phyloP scores from a whole-genome alignment of 2,329 filamentous ascomycete species.

The Scorias spongiosa region DNA sequence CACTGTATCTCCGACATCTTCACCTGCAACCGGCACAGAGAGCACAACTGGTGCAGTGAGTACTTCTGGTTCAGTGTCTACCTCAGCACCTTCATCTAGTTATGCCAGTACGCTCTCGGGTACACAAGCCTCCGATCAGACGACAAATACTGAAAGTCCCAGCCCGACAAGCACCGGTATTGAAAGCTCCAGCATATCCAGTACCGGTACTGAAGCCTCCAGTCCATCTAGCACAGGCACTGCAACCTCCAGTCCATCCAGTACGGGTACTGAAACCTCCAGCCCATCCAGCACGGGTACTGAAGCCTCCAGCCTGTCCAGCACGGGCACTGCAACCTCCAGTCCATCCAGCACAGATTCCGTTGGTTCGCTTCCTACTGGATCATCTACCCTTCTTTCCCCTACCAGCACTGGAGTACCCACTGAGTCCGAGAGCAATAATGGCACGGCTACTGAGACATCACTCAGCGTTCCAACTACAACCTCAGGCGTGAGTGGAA shows the following conservation, averaged over 20 bases:
- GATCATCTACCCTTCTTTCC: not conserved
- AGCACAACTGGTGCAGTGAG: not conserved
- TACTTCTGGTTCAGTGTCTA: no score
- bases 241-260: not conserved
- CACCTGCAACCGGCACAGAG: not conserved
- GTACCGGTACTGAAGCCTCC: no score
- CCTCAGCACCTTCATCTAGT: no score
- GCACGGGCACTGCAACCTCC: not conserved
- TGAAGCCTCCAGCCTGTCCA: not conserved
- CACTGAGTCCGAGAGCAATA: not conserved
- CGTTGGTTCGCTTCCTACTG: not conserved
- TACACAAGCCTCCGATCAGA: no score
- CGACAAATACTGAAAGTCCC: no score
- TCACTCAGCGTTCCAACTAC: not conserved
- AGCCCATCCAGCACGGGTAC: not conserved
- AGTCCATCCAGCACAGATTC: not conserved
- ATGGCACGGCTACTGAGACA: not conserved
- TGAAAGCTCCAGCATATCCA: not conserved
- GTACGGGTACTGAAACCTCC: not conserved
- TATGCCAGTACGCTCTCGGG: no score
- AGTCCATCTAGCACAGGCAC: not conserved
- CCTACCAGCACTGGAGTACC: not conserved
- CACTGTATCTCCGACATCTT: not conserved
- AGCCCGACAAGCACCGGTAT: not conserved
- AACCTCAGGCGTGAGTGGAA: constrained; percentile 1